phyloP scores from a whole-genome alignment of 169 alveolate species.

The Plasmodium vinckei region DNA sequence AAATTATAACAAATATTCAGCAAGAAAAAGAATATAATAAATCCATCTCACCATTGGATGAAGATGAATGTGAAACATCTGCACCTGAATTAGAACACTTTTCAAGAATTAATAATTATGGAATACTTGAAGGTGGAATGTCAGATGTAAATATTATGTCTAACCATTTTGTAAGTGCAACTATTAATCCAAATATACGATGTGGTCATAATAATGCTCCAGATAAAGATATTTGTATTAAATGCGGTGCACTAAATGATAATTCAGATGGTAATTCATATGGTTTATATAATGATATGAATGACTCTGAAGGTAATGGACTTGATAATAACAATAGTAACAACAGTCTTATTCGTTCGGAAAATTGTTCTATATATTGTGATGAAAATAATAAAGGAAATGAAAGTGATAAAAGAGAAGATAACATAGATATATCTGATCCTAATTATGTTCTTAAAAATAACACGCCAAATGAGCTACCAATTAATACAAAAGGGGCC shows the following conservation, averaged over 20 bases:
- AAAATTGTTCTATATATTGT: background rate
- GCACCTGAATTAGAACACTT: constrained; percentile 75
- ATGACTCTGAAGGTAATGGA: background rate
- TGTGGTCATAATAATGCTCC: background rate
- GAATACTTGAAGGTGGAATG: background rate
- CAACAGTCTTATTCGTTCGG: background rate
- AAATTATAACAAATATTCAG: constrained; percentile 70
- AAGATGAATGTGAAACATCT: constrained; percentile 81
- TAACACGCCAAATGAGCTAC: no score
- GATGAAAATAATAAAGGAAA: background rate
- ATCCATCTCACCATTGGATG: constrained; percentile 70
- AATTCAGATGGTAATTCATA: background rate
- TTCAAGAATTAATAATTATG: background rate
- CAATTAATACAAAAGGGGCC: no score
- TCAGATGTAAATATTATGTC: constrained; percentile 1
- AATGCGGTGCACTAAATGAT: background rate
- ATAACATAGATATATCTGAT: background rate
- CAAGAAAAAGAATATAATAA: constrained; percentile 76
- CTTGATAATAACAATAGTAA: background rate
- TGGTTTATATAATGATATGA: background rate
- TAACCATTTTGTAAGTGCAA: constrained; percentile 1
- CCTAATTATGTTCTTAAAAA: no score
- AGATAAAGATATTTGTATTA: background rate
- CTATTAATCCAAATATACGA: background rate
- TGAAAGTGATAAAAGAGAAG: background rate